These are phyloP conservation scores for Sphagnum contortum DNA, from an alignment of 225 moss, liverwort and hornwort genomes.

Conservation along the genomic window DNA sequence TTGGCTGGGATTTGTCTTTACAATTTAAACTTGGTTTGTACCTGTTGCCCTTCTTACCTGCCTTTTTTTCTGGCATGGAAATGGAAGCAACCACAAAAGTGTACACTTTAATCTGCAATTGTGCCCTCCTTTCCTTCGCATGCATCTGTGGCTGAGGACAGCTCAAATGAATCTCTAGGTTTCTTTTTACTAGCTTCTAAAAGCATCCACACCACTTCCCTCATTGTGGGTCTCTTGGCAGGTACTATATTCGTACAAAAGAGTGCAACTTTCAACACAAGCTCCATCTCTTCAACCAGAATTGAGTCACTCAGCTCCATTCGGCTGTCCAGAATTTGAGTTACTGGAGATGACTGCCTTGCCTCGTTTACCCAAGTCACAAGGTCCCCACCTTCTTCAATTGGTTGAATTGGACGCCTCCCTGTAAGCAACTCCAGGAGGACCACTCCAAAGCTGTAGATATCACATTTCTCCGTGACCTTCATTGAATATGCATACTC, in stretches of 20 bases:
- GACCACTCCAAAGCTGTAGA: conserved; percentile 4
- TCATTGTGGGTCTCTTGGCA: conserved; percentile 2
- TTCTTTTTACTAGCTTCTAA: background rate
- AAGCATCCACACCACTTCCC: background rate
- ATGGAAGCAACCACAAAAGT: too few relatives aligned
- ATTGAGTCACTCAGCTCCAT: background rate
- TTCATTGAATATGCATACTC: conserved; percentile 1
- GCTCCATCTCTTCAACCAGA: background rate
- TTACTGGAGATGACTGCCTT: background rate
- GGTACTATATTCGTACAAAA: background rate
- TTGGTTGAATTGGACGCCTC: background rate
- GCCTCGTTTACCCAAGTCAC: background rate
- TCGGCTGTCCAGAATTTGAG: background rate
- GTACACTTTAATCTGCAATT: too few relatives aligned
- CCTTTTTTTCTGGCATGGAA: too few relatives aligned
- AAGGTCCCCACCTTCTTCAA: background rate
- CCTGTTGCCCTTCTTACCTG: too few relatives aligned
- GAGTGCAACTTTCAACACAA: background rate
- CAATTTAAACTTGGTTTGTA: too few relatives aligned
- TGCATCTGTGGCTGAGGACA: too few relatives aligned
- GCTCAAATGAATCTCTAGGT: background rate
- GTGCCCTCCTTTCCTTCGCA: too few relatives aligned
- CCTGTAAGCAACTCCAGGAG: conserved; percentile 2
- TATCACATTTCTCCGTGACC: background rate
- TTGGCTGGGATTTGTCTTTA: too few relatives aligned